A percentile compares a stretch with the other conserved stretches of the same genome.
Conservation (phyloP, 1,139 yeast species). For the Debaryomycetaceae sp. region DNA sequence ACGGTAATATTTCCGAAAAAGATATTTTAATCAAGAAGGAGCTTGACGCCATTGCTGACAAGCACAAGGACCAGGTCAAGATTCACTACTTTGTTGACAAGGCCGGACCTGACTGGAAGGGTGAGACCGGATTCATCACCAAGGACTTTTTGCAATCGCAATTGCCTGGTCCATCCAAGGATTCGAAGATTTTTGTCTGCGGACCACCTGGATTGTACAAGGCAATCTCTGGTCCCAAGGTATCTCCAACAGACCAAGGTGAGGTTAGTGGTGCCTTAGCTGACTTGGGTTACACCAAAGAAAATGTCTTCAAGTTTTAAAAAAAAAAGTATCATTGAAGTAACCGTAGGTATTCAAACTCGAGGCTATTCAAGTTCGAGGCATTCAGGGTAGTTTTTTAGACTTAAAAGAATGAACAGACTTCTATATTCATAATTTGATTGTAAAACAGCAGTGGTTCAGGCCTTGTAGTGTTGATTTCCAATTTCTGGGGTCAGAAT, state of each 20-base stretch:
- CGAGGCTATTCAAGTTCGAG: no score
- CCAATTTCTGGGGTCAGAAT: no score
- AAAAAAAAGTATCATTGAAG: no score
- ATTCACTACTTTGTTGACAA: conserved; percentile 74
- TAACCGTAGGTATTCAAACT: no score
- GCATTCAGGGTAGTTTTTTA: no score
- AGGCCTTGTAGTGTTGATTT: no score
- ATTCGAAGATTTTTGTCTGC: conserved; percentile 76
- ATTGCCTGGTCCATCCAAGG: conserved; percentile 59
- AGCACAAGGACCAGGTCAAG: conserved; percentile 63
- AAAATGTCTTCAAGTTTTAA: conserved; percentile 86
- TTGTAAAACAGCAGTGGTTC: no score
- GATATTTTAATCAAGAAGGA: conserved; percentile 81
- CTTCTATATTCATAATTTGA: no score
- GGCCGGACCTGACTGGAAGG: conserved; percentile 71
- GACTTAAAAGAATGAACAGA: no score
- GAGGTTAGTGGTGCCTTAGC: conserved; percentile 83
- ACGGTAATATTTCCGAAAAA: conserved; percentile 73
- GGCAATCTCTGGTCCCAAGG: conserved; percentile 71
- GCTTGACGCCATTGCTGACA: conserved; percentile 63
- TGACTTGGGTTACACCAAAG: conserved; percentile 85
- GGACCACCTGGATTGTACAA: conserved; percentile 72
- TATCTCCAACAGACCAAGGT: conserved; percentile 90
- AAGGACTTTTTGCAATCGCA: conserved; percentile 66
- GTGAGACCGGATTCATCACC: conserved; percentile 79